Base-by-base conservation (phyloP, 257 asterid genomes). In the Paraleonurus japonicus region DNA sequence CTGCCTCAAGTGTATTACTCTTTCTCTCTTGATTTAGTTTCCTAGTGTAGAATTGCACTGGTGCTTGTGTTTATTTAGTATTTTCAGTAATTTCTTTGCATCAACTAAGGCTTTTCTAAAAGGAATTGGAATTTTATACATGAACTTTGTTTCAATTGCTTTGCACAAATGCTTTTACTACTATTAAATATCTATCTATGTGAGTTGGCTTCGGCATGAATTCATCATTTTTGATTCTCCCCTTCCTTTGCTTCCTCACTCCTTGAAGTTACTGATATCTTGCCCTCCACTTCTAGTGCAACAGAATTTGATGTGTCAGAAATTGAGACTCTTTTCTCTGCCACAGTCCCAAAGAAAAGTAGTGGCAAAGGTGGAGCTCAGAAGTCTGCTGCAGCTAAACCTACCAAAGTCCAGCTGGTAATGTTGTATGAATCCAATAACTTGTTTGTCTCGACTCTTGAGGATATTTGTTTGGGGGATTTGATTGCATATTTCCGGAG, bases 251-350 rank as follows among this genome's bases (percentile, higher is more conserved):
- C 59, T 67, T 73, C 80, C 33, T 45, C 62, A 76, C 79, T 65
- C 61, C 51, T 54, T 66, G 67, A 66, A 41, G 35, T 70, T 76
- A 69, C 80, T 92, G 80, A 79, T 77, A 12, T 61, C 51, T 72
- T 79, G 32, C 61, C 73, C 54, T 75, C 69, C 75, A 69, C 57
- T 77, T 79, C 71, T 78, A 95, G 99, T 79, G 89, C 99, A 70
- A 81, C 99, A 75, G 98, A 89, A 60, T 88, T 95, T 79, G 99
- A 95, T 80, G 90, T 88, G 63, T 80, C 85, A 39, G 99, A 95
- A 86, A 82, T 95, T 53, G 99, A 95, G 87, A 76, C 89, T 77
- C 96, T 95, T 66, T 95, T 95, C 95, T 92, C 98, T 77, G 96
- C 93, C 69, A 61, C 67, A 75, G 92, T 76, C 67, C 91, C 95